A percentile compares a stretch with the other conserved stretches of the same genome.
Evolutionary conservation across 139 green algal genomes (phyloP).

Genomic region (Astrephomene gubernaculifera): DNA sequence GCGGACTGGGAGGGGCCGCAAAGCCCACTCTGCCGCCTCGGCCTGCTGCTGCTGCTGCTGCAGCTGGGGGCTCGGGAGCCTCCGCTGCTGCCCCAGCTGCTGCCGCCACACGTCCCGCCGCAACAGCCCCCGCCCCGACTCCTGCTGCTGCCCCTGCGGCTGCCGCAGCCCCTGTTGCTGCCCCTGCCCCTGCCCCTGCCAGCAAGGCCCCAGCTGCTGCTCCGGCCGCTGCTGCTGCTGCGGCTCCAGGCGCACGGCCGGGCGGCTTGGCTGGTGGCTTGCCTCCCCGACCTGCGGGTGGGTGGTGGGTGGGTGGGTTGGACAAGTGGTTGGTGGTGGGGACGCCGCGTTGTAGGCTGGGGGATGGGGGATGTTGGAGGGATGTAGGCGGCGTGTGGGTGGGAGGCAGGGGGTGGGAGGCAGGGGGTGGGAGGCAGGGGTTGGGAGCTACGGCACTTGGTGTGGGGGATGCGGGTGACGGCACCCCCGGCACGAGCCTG

Average conservation of each 20-base stretch:
- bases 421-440: neutral
- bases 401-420: neutral
- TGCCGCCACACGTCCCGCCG: neutral
- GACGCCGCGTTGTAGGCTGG: no score
- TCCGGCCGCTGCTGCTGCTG: neutral
- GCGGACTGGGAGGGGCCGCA: neutral
- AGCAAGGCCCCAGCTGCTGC: no score
- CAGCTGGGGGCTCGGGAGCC: neutral
- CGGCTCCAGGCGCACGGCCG: neutral
- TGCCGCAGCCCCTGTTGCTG: neutral
- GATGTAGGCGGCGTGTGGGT: neutral
- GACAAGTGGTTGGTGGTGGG: neutral
- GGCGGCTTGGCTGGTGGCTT: neutral
- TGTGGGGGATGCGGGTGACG: neutral
- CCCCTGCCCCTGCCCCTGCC: no score
- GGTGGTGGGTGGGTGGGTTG: neutral
- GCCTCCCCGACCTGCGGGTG: conserved; percentile 8
- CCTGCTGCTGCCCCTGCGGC: neutral
- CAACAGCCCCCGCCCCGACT: no score
- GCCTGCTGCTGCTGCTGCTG: neutral
- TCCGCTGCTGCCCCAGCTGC: neutral
- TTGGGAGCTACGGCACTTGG: no score
- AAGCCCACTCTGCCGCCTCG: neutral
- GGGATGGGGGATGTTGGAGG: no score
- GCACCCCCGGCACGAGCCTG: no score